Conservation (phyloP, 371 early-diverging fungal genomes). For the Sporodiniella umbellata region DNA sequence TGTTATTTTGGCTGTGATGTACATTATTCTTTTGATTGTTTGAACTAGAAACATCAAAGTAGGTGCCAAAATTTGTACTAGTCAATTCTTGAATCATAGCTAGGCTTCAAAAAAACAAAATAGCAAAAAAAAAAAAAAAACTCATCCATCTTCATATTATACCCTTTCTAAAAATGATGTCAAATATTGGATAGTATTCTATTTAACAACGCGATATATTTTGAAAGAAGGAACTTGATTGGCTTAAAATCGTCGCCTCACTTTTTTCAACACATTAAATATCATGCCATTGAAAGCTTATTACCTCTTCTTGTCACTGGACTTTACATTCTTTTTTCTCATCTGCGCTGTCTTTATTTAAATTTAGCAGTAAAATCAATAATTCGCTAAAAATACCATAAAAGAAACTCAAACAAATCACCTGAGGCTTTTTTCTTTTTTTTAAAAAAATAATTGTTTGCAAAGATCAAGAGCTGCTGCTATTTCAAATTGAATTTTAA, state of each 20-base stretch:
- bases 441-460: no score
- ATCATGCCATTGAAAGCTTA: not conserved
- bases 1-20: slow-evolving; percentile 11
- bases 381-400: no score
- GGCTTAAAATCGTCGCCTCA: slow-evolving; percentile 24
- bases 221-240: slow-evolving; percentile 5
- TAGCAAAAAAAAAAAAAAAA: slow-evolving; percentile 1
- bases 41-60: slow-evolving; percentile 17
- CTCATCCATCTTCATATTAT: not conserved
- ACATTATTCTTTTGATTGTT: slow-evolving; percentile 15
- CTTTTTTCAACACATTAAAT: slow-evolving; percentile 6
- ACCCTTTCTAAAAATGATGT: not conserved
- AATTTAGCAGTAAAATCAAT: no score
- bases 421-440: no score
- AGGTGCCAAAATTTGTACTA: slow-evolving; percentile 24
- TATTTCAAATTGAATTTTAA: no score
- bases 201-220: slow-evolving; percentile 4
- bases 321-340: no score
- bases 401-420: no score
- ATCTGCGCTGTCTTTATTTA: no score
- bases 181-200: slow-evolving; percentile 9
- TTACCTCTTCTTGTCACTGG: not conserved
- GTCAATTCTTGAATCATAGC: slow-evolving; percentile 21
- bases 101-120: not conserved
- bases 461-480: no score